These are phyloP conservation scores for Isabelozyma heimii DNA, from an alignment of 805 yeast genomes.

Conservation along the genomic window DNA sequence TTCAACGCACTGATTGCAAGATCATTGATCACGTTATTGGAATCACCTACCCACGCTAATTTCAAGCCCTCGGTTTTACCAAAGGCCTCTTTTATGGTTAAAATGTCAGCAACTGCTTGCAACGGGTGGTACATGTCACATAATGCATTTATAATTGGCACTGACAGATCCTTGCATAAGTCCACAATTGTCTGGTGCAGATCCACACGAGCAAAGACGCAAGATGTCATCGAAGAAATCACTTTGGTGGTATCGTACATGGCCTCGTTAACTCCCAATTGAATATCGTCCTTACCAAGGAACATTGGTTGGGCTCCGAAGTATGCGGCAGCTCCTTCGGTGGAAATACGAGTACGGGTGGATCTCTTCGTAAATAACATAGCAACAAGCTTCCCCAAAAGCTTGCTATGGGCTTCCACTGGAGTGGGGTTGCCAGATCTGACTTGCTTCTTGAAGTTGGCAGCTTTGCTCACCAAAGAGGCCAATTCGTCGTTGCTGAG, in stretches of 20 bases:
- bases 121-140: slow-evolving; percentile 94
- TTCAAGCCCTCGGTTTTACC: slow-evolving; percentile 60
- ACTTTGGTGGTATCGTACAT: slow-evolving; percentile 86
- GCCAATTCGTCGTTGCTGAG: slow-evolving; percentile 69
- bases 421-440: slow-evolving; percentile 47
- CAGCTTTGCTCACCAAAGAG: slow-evolving; percentile 71
- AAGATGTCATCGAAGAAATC: slow-evolving; percentile 93
- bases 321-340: slow-evolving; percentile 91
- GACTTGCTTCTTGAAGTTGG: slow-evolving; percentile 59
- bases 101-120: slow-evolving; percentile 89
- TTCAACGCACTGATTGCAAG: slow-evolving; percentile 83
- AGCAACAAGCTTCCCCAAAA: slow-evolving; percentile 80
- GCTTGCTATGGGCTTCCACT: slow-evolving; percentile 43
- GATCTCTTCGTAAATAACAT: slow-evolving; percentile 87
- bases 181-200: slow-evolving; percentile 78
- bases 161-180: slow-evolving; percentile 73
- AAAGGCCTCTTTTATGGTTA: slow-evolving; percentile 81
- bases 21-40: slow-evolving; percentile 94
- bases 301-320: slow-evolving; percentile 97
- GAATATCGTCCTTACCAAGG: slow-evolving; percentile 94
- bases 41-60: slow-evolving; percentile 94
- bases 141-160: slow-evolving; percentile 89
- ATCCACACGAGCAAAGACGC: slow-evolving; percentile 94
- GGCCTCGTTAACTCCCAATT: slow-evolving; percentile 92
- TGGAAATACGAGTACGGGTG: slow-evolving; percentile 89